Conservation (phyloP, 2,329 filamentous ascomycete genomes). For the Sporothrix mexicana region DNA sequence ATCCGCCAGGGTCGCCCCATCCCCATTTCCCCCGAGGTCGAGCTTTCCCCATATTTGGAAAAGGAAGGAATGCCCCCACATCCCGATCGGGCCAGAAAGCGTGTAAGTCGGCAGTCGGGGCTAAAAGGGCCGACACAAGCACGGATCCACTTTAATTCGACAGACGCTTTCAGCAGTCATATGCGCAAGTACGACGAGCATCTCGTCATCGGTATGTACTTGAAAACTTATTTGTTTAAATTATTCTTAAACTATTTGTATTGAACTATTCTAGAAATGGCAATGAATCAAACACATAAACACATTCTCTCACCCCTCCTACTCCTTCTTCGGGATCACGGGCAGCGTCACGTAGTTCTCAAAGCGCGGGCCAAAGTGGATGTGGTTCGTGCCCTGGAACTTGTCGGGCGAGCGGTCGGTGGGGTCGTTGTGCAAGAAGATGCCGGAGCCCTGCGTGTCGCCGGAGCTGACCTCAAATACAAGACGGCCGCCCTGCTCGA, state of each 20-base stretch:
- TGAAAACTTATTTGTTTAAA: no score
- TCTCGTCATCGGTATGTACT: no score
- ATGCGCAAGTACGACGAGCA: no score
- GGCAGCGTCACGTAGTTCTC: conserved; percentile 23
- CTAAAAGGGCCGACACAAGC: background rate
- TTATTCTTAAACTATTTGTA: no score
- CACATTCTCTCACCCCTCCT: background rate
- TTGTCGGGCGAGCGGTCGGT: background rate
- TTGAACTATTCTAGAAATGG: no score
- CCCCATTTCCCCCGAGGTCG: background rate
- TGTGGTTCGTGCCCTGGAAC: conserved; percentile 26
- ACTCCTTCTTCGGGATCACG: conserved; percentile 13
- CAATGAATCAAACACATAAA: no score
- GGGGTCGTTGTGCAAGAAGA: conserved; percentile 20
- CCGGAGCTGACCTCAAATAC: background rate
- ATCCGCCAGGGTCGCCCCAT: background rate
- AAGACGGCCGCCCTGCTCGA: background rate
- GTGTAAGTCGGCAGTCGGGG: conserved; percentile 9
- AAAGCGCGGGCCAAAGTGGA: conserved; percentile 16
- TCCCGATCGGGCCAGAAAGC: background rate
- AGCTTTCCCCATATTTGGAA: background rate
- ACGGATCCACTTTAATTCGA: background rate
- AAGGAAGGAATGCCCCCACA: background rate
- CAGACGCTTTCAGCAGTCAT: no score
- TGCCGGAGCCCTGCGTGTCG: background rate